Evolutionary conservation across 2,329 filamentous ascomycete species (phyloP), one percentile per base, ranked within the genome.

Genomic region (Xylaria sp.): DNA sequence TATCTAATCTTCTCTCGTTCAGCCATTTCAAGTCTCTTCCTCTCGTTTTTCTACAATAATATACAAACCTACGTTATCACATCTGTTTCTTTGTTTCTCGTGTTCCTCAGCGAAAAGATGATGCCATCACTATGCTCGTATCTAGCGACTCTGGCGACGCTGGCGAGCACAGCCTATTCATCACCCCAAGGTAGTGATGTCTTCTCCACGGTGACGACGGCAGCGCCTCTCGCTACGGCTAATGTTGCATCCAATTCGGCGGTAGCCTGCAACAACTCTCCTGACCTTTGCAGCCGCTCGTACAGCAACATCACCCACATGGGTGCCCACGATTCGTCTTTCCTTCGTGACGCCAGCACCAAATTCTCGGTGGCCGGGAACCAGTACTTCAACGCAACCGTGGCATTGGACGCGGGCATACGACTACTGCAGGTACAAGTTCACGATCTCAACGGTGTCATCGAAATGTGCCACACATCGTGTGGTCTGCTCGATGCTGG

Each of bases 241-340:
- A 67, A 10, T 54, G 56, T 51, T 8, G 37, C 54, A 5, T 40
- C 70, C 1, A 54, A 64, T 17, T 59, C 68, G 4, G 29, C 66
- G 7, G 62, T 78, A 21, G 86, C 87, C 31, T 95, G 92, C 84
- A 95, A 95, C 79, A 94, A 94, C 80, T 92, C 90, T 0, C 90
- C 90, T 0, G 78, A 82, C 43, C 84, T 95, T 40, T 95, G 92
- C 80, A 80, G 78, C 63, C 86, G 85, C 65, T 78, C 85, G 17
- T 95, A 95, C 79, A 88, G 87, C 77, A 86, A 90, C 67, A 85
- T 95, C 68, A 93, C 91, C 3, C 85, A 93, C 74, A 85, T 94
- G 71, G 90, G 90, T 21, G 90, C 89, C 17, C 91, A 93, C 77
- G 84, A 93, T 77, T 87, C 85, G 63, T 82, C 90, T 10, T 93